Evolutionary conservation across 106 monocot species (phyloP).

Genomic region (Agapanthus africanus): DNA sequence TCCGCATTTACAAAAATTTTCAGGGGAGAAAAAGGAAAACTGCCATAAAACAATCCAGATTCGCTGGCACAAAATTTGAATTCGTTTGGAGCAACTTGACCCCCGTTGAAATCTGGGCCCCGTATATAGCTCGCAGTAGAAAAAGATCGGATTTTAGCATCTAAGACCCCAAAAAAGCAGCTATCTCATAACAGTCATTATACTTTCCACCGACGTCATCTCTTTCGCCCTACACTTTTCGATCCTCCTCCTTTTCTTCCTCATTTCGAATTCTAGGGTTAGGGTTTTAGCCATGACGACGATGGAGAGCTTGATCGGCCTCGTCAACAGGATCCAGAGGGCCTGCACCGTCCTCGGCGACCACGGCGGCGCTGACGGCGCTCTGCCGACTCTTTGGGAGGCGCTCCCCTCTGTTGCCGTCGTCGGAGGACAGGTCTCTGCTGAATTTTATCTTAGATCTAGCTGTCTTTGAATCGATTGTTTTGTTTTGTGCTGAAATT

Average conservation of each 20-base stretch:
- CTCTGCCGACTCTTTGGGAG: slow-evolving; percentile 55
- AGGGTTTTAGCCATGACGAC: slow-evolving; percentile 45
- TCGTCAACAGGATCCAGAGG: slow-evolving; percentile 87
- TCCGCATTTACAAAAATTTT: no score
- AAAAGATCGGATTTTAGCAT: no score
- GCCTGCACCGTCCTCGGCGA: slow-evolving; percentile 97
- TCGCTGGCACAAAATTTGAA: no score
- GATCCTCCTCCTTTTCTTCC: background rate
- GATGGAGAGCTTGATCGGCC: slow-evolving; percentile 80
- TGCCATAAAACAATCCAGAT: no score
- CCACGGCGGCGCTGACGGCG: slow-evolving; percentile 56
- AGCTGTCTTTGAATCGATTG: background rate
- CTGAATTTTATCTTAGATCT: background rate
- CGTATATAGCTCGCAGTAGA: no score
- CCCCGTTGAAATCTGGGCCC: no score
- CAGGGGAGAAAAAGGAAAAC: no score
- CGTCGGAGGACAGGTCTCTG: slow-evolving; percentile 49
- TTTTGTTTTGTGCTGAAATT: no score
- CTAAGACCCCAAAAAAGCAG: no score
- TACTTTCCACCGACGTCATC: no score
- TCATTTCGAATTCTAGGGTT: slow-evolving; percentile 10
- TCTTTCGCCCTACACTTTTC: background rate
- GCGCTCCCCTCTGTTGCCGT: slow-evolving; percentile 66
- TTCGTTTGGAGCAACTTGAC: no score
- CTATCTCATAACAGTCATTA: no score